Evolutionary conservation across 2,329 filamentous ascomycete species (phyloP).

Genomic region (Scedosporium apiospermum): DNA sequence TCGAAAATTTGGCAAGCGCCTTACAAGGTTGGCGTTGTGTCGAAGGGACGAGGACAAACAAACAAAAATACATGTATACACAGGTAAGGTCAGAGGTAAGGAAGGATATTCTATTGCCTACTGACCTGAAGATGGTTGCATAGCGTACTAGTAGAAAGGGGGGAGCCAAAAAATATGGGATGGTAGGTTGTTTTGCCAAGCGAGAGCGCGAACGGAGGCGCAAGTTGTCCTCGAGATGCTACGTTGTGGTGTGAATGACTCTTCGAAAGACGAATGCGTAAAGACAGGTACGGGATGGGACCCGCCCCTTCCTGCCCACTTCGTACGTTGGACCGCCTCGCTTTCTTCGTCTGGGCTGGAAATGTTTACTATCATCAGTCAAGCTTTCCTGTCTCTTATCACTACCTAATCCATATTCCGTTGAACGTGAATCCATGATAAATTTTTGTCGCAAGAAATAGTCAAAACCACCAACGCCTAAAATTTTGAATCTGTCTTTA

Average conservation of each 20-base stretch:
- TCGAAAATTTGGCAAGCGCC: not conserved
- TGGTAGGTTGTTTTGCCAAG: not conserved
- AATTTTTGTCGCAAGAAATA: not conserved
- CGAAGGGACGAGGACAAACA: not conserved
- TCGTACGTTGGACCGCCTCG: too few relatives aligned
- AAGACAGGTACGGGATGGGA: too few relatives aligned
- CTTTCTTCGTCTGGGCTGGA: too few relatives aligned
- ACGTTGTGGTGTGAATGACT: not conserved
- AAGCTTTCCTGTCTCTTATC: not conserved
- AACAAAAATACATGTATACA: not conserved
- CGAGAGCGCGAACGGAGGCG: not conserved
- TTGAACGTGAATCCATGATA: not conserved
- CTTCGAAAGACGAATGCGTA: not conserved
- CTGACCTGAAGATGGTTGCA: constrained; percentile 4
- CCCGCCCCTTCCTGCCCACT: too few relatives aligned
- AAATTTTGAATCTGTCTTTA: too few relatives aligned
- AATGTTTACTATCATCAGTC: too few relatives aligned
- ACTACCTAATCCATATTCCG: not conserved
- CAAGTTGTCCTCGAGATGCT: not conserved
- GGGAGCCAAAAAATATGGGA: not conserved
- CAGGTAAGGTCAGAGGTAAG: constrained; percentile 8
- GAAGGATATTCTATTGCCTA: constrained; percentile 2
- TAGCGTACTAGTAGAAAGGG: constrained; percentile 3
- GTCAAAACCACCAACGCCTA: too few relatives aligned
- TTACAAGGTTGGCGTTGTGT: not conserved